These are phyloP conservation scores for Viridothelium virens DNA, from an alignment of 495 filamentous ascomycete genomes.

Conservation along the genomic window DNA sequence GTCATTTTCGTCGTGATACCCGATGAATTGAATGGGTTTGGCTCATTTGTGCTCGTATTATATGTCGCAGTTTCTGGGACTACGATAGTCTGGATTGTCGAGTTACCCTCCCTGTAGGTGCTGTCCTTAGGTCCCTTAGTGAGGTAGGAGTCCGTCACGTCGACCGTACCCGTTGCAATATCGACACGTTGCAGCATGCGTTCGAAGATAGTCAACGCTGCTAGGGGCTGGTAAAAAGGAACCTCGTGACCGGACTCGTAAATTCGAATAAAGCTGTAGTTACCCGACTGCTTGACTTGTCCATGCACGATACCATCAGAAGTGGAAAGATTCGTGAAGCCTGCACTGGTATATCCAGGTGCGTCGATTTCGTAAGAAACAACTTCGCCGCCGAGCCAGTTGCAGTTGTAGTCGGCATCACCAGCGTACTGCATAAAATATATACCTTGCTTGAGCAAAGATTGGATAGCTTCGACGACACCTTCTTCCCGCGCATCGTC, in stretches of 20 bases:
- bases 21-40: constrained; percentile 19
- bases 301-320: constrained; percentile 30
- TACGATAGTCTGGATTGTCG: constrained; percentile 14
- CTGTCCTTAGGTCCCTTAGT: constrained; percentile 47
- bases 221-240: constrained; percentile 33
- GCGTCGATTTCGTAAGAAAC: constrained; percentile 25
- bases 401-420: constrained; percentile 31
- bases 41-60: constrained; percentile 37
- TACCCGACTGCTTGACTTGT: constrained; percentile 33
- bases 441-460: constrained; percentile 21
- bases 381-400: constrained; percentile 31
- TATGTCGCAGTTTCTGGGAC: constrained; percentile 11
- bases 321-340: constrained; percentile 46
- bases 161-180: constrained; percentile 38
- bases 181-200: constrained; percentile 30
- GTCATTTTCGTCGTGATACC: background rate
- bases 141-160: constrained; percentile 43
- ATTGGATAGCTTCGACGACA: constrained; percentile 9
- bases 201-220: constrained; percentile 31
- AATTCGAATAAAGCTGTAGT: constrained; percentile 33
- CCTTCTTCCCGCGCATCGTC: constrained; percentile 22
- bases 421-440: constrained; percentile 26
- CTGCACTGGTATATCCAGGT: constrained; percentile 36
- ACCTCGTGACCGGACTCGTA: constrained; percentile 34
- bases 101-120: constrained; percentile 26